Evolutionary conservation across 1,284 basidiomycete species (phyloP), one percentile per base, ranked within the genome.

Genomic region (Ceratobasidium sp.): DNA sequence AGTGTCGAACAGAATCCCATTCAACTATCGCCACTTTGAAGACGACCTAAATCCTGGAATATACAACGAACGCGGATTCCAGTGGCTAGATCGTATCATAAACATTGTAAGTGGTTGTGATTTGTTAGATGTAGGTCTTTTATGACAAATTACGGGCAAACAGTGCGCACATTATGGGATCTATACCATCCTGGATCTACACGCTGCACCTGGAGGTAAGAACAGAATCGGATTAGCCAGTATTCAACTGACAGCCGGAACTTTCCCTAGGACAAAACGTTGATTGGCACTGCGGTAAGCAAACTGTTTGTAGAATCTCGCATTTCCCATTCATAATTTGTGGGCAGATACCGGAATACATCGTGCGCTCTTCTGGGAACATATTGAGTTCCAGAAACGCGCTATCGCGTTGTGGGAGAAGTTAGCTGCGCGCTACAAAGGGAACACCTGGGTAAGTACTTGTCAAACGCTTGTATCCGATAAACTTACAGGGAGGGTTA

Each of bases 11-110:
- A 78, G 77, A 17, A 84, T 91, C 75, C 85, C 90, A 14, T 86
- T 92, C 79, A 89, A 89, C 78, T 91, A 91, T 80, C 85, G 86
- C 15, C 90, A 92, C 78, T 91, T 91, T 77, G 89, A 92, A 83
- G 80, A 91, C 81, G 89, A 91, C 78, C 82, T 87, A 83, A 90
- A 90, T 77, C 91, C 90, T 17, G 74, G 78, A 85, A 73, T 78
- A 33, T 78, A 76, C 48, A 74, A 79, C 33, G 78, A 84, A 51
- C 83, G 86, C 50, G 88, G 89, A 33, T 91, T 91, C 84, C 88
- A 86, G 77, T 89, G 91, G 79, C 85, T 89, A 53, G 89, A 90
- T 76, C 85, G 88, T 47, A 88, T 88, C 33, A 86, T 92, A 74
- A 81, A 85, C 17, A 79, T 87, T 19, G 76, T 76, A 8, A 72